Conservation (phyloP, 2,329 filamentous ascomycete genomes). For the Ophiostoma triangulosporum region DNA sequence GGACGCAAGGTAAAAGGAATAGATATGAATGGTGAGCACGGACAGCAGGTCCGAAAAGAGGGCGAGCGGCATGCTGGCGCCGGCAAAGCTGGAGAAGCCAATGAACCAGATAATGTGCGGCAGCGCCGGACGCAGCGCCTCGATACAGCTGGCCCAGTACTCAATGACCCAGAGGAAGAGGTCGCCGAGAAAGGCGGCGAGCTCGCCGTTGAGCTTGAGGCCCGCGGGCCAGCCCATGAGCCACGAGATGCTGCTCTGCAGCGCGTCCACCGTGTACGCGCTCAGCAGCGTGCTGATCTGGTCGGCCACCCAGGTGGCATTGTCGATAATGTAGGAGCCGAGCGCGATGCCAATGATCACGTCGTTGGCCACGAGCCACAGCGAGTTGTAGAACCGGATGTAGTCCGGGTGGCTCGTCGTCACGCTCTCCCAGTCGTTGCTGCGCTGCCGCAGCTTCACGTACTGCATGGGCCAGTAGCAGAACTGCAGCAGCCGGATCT, state of each 20-base stretch:
- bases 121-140: conserved; percentile 63
- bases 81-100: conserved; percentile 87
- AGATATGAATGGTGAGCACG: conserved; percentile 85
- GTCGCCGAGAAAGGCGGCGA: conserved; percentile 88
- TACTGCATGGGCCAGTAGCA: conserved; percentile 99
- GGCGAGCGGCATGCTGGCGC: conserved; percentile 92
- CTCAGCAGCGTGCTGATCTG: conserved; percentile 64
- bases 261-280: conserved; percentile 74
- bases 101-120: conserved; percentile 83
- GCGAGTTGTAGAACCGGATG: conserved; percentile 95
- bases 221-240: conserved; percentile 92
- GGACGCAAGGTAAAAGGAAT: conserved; percentile 94
- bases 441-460: conserved; percentile 73
- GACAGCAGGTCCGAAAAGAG: conserved; percentile 90
- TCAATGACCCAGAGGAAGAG: conserved; percentile 98
- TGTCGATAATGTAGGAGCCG: conserved; percentile 94
- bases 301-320: conserved; percentile 68
- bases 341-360: conserved; percentile 96
- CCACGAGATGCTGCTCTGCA: conserved; percentile 85
- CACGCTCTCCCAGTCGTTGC: conserved; percentile 88
- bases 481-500: conserved; percentile 93
- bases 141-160: conserved; percentile 81
- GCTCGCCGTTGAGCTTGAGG: conserved; percentile 84
- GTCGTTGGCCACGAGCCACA: conserved; percentile 97
- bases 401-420: conserved; percentile 94